Evolutionary conservation across 371 early-diverging fungal species (phyloP), one percentile per base, ranked within the genome.

Genomic region (Mortierella sp.): DNA sequence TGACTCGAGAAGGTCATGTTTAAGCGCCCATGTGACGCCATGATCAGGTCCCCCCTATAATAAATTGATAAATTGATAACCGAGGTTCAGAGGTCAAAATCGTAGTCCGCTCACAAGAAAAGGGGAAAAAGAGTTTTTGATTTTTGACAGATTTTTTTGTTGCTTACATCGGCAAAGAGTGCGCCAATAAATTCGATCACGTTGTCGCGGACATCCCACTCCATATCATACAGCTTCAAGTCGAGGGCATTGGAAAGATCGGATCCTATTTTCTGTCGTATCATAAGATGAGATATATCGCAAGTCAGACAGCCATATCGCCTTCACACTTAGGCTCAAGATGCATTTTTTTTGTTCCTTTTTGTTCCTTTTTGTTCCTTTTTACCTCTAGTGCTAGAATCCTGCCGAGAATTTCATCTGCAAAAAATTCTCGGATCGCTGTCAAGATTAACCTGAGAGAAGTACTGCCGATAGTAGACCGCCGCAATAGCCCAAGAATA

Each of bases 141-240:
- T n/a, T 50, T n/a, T 50, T 8, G 16, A 21, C 32, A 28, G 15
- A 22, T 11, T 21, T 28, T 13, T 4, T 53, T 3, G 33, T 41
- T 38, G 58, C 75, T 60, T 73, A 84, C 83, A 52, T 59, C 58
- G 16, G 76, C 72, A 72, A 89, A 90, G 16, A 91, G 79, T 15
- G 67, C 63, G 40, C 89, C 89, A 38, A 90, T 85, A 58, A 88
- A 91, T 65, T 87, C 85, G 50, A 91, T 70, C 10, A 83, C 85
- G 1, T 86, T 85, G 68, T 90, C 90, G 32, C 91, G 89, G 10
- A 89, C 77, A 81, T 91, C 89, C 89, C 91, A 90, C 60, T 87
- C 87, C 45, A 73, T 78, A 67, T 91, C 89, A 53, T 86, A 69
- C 2, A 88, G 71, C 62, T 87, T 89, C 4, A 85, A 53, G 3